phyloP scores from a whole-genome alignment of 1,284 basidiomycete genomes.

The Leccinum solheimii region DNA sequence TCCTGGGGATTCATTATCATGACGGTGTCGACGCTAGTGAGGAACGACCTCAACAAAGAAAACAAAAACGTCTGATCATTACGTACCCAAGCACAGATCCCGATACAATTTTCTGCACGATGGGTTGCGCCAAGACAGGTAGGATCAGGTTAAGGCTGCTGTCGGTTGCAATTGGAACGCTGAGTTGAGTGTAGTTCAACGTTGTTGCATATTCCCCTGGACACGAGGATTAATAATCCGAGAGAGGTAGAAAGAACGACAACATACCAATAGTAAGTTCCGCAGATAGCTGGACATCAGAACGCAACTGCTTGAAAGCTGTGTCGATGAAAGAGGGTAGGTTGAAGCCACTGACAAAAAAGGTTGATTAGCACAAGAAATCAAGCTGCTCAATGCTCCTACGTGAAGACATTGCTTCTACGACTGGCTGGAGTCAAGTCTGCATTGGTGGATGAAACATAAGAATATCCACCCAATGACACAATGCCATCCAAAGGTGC shows the following conservation, averaged over 20 bases:
- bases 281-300: slow-evolving; percentile 61
- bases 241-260: not conserved
- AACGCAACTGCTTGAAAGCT: slow-evolving; percentile 65
- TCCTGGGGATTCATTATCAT: slow-evolving; percentile 59
- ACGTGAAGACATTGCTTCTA: slow-evolving; percentile 57
- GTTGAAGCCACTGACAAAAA: slow-evolving; percentile 55
- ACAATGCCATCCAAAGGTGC: slow-evolving; percentile 71
- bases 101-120: slow-evolving; percentile 77
- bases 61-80: not conserved
- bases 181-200: slow-evolving; percentile 60
- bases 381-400: slow-evolving; percentile 23
- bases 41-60: slow-evolving; percentile 2
- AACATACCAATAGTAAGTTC: slow-evolving; percentile 58
- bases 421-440: slow-evolving; percentile 36
- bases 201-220: slow-evolving; percentile 65
- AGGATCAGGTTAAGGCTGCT: slow-evolving; percentile 63
- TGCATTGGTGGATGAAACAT: slow-evolving; percentile 47
- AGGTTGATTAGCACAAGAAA: slow-evolving; percentile 13
- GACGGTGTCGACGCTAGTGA: slow-evolving; percentile 52
- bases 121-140: slow-evolving; percentile 72
- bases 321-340: slow-evolving; percentile 64
- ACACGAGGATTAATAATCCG: not conserved
- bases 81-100: slow-evolving; percentile 56
- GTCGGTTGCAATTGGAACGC: slow-evolving; percentile 63
- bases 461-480: slow-evolving; percentile 66